phyloP scores from a whole-genome alignment of 176 grass and related monocot species.

The Lolium multiflorum region DNA sequence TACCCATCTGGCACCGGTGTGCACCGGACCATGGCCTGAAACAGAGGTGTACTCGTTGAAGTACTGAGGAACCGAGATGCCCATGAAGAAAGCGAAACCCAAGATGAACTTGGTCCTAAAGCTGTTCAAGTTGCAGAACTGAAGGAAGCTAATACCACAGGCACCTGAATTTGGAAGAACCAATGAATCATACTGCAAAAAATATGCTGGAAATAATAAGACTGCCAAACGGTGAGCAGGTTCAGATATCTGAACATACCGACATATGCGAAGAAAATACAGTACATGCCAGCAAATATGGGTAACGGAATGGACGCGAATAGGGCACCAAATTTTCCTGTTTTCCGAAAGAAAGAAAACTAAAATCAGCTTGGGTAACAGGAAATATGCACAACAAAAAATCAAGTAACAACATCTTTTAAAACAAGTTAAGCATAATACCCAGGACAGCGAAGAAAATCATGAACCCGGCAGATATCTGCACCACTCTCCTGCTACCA shows the following conservation, averaged over 20 bases:
- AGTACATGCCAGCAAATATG: slow-evolving; percentile 92
- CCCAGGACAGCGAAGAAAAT: slow-evolving; percentile 96
- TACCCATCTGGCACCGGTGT: slow-evolving; percentile 93
- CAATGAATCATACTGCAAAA: neutral
- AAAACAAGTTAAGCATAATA: slow-evolving; percentile 35
- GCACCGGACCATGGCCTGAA: slow-evolving; percentile 81
- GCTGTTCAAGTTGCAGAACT: slow-evolving; percentile 93
- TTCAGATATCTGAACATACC: slow-evolving; percentile 57
- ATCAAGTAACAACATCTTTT: neutral
- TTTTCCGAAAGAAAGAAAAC: slow-evolving; percentile 33
- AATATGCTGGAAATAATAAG: neutral
- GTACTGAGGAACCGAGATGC: slow-evolving; percentile 90
- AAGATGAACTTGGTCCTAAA: slow-evolving; percentile 96
- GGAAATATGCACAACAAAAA: neutral
- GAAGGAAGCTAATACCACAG: slow-evolving; percentile 77
- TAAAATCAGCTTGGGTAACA: neutral
- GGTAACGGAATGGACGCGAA: slow-evolving; percentile 91
- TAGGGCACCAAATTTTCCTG: slow-evolving; percentile 95
- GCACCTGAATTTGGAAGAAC: slow-evolving; percentile 55
- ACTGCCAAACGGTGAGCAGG: neutral
- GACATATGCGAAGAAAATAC: slow-evolving; percentile 84
- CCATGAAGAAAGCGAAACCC: slow-evolving; percentile 90
- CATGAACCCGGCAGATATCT: slow-evolving; percentile 98
- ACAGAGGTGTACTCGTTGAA: slow-evolving; percentile 91
- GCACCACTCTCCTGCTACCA: slow-evolving; percentile 88